These are phyloP conservation scores for Monilinia laxa DNA, from an alignment of 2,329 filamentous ascomycete species.

Conservation along the genomic window DNA sequence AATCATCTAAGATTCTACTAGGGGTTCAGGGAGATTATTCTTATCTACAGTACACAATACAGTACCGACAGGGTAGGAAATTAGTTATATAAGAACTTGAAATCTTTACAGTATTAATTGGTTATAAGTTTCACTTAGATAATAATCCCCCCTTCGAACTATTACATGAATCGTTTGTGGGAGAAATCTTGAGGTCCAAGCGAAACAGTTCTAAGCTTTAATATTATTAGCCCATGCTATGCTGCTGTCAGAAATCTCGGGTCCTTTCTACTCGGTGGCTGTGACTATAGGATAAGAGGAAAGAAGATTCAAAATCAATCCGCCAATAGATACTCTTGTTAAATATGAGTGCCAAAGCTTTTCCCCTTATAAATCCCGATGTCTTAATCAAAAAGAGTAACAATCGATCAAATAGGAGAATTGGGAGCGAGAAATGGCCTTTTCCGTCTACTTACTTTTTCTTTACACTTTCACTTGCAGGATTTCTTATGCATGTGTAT, in stretches of 20 bases:
- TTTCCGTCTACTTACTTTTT: constrained; percentile 18
- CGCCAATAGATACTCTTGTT: constrained; percentile 7
- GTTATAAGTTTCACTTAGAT: constrained; percentile 4
- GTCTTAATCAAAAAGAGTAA: constrained; percentile 1
- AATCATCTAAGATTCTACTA: background rate
- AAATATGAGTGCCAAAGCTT: constrained; percentile 3
- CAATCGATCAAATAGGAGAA: constrained; percentile 7
- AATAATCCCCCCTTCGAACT: background rate
- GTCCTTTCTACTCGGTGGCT: constrained; percentile 22
- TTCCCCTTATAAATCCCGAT: background rate
- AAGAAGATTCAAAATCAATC: constrained; percentile 4
- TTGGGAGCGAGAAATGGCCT: constrained; percentile 12
- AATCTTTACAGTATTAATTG: background rate
- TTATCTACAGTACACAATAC: background rate
- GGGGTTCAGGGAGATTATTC: background rate
- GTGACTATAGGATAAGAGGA: constrained; percentile 15
- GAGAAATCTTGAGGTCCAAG: constrained; percentile 8
- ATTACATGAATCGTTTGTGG: background rate
- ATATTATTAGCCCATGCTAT: background rate
- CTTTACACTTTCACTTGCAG: constrained; percentile 16
- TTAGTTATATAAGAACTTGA: background rate
- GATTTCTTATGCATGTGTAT: constrained; percentile 20
- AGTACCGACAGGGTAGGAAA: constrained; percentile 7
- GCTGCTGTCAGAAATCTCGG: constrained; percentile 22
- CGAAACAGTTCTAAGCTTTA: constrained; percentile 2